Conservation (phyloP, 441 rosid genomes). For the Lepidium campestre region DNA sequence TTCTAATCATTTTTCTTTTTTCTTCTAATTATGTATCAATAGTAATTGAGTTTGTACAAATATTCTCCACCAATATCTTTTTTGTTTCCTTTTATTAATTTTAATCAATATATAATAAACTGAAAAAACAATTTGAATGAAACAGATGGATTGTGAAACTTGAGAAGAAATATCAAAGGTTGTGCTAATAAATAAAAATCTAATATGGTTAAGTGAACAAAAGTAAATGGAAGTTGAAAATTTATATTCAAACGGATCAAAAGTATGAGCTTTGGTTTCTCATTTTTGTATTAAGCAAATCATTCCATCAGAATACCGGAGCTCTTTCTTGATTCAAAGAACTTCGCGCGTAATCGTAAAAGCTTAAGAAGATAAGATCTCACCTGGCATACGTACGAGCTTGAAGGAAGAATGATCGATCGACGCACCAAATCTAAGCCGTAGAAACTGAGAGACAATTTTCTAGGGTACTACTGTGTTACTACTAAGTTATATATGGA, state of each 20-base stretch:
- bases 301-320: background rate
- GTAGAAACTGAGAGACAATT: background rate
- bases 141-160: too few relatives aligned
- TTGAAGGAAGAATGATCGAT: background rate
- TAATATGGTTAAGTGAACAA: too few relatives aligned
- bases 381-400: background rate
- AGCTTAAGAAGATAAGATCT: background rate
- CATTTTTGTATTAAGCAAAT: background rate
- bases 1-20: too few relatives aligned
- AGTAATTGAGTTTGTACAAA: too few relatives aligned
- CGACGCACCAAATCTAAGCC: background rate
- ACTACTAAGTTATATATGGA: background rate
- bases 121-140: too few relatives aligned
- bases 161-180: too few relatives aligned
- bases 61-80: too few relatives aligned
- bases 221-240: too few relatives aligned
- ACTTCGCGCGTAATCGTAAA: background rate
- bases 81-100: too few relatives aligned
- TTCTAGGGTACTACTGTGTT: background rate
- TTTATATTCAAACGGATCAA: background rate
- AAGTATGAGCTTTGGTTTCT: background rate
- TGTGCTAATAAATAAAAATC: too few relatives aligned
- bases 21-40: too few relatives aligned
- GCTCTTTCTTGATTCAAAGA: background rate
- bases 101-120: too few relatives aligned